Base-by-base conservation (phyloP, 2,329 filamentous ascomycete genomes). In the Botryotinia globosa region DNA sequence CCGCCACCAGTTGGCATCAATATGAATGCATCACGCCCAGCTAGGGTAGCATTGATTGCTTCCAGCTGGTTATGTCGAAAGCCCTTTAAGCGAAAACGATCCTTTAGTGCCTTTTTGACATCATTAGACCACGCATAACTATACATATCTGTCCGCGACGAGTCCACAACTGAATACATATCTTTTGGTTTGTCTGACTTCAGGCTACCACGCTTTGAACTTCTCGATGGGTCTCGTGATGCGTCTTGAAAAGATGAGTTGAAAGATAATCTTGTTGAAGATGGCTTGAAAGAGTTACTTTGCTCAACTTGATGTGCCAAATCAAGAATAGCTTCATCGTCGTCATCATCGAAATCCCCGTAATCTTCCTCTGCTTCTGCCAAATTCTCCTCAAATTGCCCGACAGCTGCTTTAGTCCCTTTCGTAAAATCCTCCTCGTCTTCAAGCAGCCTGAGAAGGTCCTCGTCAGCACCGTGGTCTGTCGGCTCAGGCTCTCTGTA, bases 1-100 rank as follows among this genome's bases (percentile, higher is more conserved):
- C 96, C 96, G 74, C 96, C 96, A 70, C 96, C 96, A 0, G 96
- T 99, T 3, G 97, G 96, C 96, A 99, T 99, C 56, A 99, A 85
- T 25, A 99, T 92, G 80, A 99, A 99, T 0, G 92, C 91, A 82
- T 99, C 95, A 75, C 95, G 90, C 4, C 95, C 96, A 44, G 85
- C 86, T 63, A 99, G 84, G 0, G 96, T 98, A 1, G 94, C 92
- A 81, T 99, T 98, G 81, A 99, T 98, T 22, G 96, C 94, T 82
- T 98, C 93, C 2, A 98, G 86, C 80, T 99, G 96, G 80, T 98
- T 96, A 71, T 91, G 89, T 44, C 97, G 90, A 80, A 99, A 99
- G 0, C 93, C 93, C 71, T 88, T 89, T 81, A 99, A 90, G 75
- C 91, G 88, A 79, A 99, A 99, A 4, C 90, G 87, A 77, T 95